A percentile compares a stretch with the other conserved stretches of the same genome.
Conservation (phyloP, 345 rosid genomes). For the Raphanus raphanistrum region DNA sequence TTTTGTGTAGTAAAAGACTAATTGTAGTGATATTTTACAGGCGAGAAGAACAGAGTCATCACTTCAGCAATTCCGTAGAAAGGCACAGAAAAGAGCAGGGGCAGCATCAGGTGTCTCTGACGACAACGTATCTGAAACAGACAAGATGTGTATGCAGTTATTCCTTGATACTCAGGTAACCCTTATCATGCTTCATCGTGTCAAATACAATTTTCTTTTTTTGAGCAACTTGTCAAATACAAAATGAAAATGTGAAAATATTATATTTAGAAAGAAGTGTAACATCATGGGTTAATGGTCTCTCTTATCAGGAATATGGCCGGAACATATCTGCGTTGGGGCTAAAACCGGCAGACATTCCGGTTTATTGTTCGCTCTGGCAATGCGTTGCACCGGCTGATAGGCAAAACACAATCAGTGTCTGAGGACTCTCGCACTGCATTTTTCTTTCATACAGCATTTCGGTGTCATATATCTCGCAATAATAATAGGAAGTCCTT, state of each 20-base stretch:
- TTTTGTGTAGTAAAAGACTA: neutral
- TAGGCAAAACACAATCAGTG: slow-evolving; percentile 52
- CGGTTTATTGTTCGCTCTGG: slow-evolving; percentile 75
- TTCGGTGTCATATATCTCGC: slow-evolving; percentile 7
- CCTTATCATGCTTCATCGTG: neutral
- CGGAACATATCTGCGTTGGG: slow-evolving; percentile 68
- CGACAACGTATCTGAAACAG: slow-evolving; percentile 72
- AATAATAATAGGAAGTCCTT: slow-evolving; percentile 3
- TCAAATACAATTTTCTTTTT: neutral
- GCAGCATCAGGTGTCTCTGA: slow-evolving; percentile 85
- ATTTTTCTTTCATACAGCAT: neutral
- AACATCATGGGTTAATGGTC: neutral
- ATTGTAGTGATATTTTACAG: neutral
- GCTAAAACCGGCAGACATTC: slow-evolving; percentile 64
- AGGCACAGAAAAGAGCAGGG: slow-evolving; percentile 86
- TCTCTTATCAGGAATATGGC: slow-evolving; percentile 67
- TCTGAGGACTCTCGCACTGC: slow-evolving; percentile 33
- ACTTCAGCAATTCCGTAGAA: slow-evolving; percentile 82
- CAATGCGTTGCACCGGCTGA: slow-evolving; percentile 84
- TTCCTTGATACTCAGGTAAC: slow-evolving; percentile 94
- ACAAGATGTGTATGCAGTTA: slow-evolving; percentile 88
- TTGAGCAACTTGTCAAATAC: neutral
- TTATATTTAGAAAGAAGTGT: slow-evolving; percentile 1
- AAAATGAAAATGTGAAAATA: neutral
- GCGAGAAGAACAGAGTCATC: slow-evolving; percentile 50